Percentiles rank a stretch among this genome's conserved stretches.
These are phyloP conservation scores for Pelargonium nanum DNA, from an alignment of 345 rosid species.

Conservation along the genomic window DNA sequence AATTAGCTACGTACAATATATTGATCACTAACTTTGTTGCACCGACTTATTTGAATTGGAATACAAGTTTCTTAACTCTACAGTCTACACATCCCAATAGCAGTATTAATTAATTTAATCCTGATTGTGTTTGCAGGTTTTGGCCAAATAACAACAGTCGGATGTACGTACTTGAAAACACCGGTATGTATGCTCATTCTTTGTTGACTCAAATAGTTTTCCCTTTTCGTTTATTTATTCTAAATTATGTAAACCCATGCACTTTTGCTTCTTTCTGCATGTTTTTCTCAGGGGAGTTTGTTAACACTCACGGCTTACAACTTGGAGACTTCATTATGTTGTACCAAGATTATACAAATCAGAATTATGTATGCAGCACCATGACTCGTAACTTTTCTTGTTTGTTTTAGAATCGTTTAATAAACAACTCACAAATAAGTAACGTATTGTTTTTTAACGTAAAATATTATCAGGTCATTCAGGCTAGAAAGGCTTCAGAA, in stretches of 20 bases:
- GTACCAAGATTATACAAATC: slow-evolving; percentile 49
- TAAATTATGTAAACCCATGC: neutral
- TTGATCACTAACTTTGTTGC: too few relatives aligned
- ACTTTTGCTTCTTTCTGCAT: neutral
- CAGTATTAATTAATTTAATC: neutral
- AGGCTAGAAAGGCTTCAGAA: slow-evolving; percentile 74
- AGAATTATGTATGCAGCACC: slow-evolving; percentile 56
- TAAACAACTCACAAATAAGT: too few relatives aligned
- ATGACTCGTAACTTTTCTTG: neutral
- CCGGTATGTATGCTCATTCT: slow-evolving; percentile 35
- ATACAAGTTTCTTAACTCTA: too few relatives aligned
- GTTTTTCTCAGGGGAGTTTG: slow-evolving; percentile 61
- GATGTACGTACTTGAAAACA: slow-evolving; percentile 95
- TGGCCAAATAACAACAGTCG: slow-evolving; percentile 99
- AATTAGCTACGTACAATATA: too few relatives aligned
- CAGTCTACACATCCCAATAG: too few relatives aligned
- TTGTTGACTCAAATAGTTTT: neutral
- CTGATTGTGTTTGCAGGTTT: slow-evolving; percentile 39
- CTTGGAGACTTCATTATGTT: slow-evolving; percentile 77
- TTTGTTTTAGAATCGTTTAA: neutral
- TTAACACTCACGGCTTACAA: slow-evolving; percentile 64
- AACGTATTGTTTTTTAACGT: neutral
- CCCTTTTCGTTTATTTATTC: neutral
- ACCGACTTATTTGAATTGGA: too few relatives aligned
- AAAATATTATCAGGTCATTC: slow-evolving; percentile 48